These are phyloP conservation scores for Chimonanthus praecox DNA, from an alignment of 164 flowering plant genomes.

Conservation along the genomic window DNA sequence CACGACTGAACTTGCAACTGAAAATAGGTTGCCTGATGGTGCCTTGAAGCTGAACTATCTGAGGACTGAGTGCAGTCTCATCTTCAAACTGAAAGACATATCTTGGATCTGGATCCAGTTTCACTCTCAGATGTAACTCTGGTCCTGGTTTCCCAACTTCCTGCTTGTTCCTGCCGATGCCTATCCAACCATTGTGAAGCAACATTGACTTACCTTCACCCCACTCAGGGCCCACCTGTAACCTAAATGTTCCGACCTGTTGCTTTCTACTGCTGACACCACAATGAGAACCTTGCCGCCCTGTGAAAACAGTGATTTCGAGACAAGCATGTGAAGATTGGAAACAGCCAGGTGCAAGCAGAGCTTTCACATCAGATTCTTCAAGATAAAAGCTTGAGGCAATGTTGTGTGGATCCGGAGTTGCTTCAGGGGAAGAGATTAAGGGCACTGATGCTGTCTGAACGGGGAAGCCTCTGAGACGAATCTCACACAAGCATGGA, in stretches of 20 bases:
- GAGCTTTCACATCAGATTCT: constrained; percentile 64
- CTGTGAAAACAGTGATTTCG: constrained; percentile 59
- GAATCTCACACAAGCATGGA: constrained; percentile 67
- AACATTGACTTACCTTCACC: constrained; percentile 61
- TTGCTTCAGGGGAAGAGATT: constrained; percentile 51
- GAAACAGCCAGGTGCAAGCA: constrained; percentile 64
- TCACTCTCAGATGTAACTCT: constrained; percentile 79
- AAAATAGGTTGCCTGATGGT: constrained; percentile 78
- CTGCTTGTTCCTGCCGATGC: constrained; percentile 57
- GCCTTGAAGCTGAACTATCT: constrained; percentile 81
- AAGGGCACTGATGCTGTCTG: constrained; percentile 64
- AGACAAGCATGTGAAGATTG: constrained; percentile 53
- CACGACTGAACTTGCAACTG: constrained; percentile 86
- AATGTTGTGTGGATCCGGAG: constrained; percentile 48
- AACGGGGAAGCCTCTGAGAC: constrained; percentile 76
- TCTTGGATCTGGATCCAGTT: constrained; percentile 95
- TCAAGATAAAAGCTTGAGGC: constrained; percentile 82
- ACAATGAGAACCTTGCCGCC: constrained; percentile 61
- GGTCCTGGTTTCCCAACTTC: constrained; percentile 51
- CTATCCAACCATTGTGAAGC: constrained; percentile 81
- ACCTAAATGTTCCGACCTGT: constrained; percentile 68
- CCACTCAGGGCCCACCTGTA: constrained; percentile 85
- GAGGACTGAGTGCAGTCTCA: constrained; percentile 64
- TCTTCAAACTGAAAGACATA: constrained; percentile 90
- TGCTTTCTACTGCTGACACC: constrained; percentile 64